Base-by-base conservation (phyloP, 441 rosid genomes). In the Euphorbia celastroides region DNA sequence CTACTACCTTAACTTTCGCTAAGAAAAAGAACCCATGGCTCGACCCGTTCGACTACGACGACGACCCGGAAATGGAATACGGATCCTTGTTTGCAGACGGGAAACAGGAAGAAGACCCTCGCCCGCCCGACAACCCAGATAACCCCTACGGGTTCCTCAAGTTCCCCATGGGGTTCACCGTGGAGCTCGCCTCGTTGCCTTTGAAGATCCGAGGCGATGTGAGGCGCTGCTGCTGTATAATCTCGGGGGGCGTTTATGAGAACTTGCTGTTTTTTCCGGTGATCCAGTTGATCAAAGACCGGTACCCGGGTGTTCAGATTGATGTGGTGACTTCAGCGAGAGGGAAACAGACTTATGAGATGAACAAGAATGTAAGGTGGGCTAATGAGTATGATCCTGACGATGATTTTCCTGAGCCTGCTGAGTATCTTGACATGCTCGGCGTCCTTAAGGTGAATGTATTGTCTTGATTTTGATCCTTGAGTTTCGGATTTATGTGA, bases 351-450 rank as follows among this genome's bases (percentile, higher is more conserved):
- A 85, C 97, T 27, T 84, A 77, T 30, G 96, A 89, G 77, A 57
- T 93, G 81, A 93, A 90, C 77, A 93, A 93, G 87, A 90, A 87
- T 71, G 97, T 93, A 70, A 87, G 97, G 62, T 93, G 97, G 96
- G 96, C 97, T 28, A 72, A 77, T 76, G 95, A 23, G 41, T 93
- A 87, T 72, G 97, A 93, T 70, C 86, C 72, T 36, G 98, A 90
- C 50, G 93, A 87, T 66, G 76, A 87, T 60, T 92, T 85, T 81
- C 97, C 98, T n/a, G 94, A 90, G 5, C 95, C 98, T 7, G 90
- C 86, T 48, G 96, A 86, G 20, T 90, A 86, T 27, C 80, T 80
- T 11, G 97, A 93, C 84, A 87, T 88, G 90, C 44, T 88, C 5
- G 98, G 98, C 68, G 17, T 86, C 48, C 82, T 90, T 60, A 93